A percentile compares a stretch with the other conserved stretches of the same genome.
These are phyloP conservation scores for Pyrus bretschneideri DNA, from an alignment of 306 rosid species.

Conservation along the genomic window DNA sequence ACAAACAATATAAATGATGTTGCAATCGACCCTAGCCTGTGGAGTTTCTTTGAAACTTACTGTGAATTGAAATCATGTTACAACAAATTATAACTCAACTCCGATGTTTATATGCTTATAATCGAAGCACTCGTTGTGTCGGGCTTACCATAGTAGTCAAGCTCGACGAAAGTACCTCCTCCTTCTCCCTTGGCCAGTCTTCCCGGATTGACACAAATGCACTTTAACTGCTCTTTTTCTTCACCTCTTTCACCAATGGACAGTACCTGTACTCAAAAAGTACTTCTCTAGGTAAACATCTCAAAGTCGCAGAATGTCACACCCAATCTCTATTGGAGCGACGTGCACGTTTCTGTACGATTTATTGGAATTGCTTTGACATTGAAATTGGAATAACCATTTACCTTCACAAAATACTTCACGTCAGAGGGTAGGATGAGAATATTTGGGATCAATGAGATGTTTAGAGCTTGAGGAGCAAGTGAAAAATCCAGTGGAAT, in stretches of 20 bases:
- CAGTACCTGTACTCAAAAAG: constrained; percentile 45
- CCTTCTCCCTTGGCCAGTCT: constrained; percentile 93
- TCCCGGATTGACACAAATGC: constrained; percentile 86
- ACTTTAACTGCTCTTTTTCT: constrained; percentile 35
- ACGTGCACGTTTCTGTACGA: not conserved
- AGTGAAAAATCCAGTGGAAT: constrained; percentile 84
- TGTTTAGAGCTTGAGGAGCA: constrained; percentile 74
- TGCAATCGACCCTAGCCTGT: not conserved
- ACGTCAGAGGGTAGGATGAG: constrained; percentile 89
- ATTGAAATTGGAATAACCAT: not conserved
- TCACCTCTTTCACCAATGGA: constrained; percentile 40
- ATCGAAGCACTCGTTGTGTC: constrained; percentile 48
- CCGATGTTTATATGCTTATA: constrained; percentile 48
- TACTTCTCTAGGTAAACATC: not conserved
- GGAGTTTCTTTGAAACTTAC: not conserved
- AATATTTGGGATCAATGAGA: constrained; percentile 62
- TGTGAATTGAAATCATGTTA: not conserved
- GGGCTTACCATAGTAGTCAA: constrained; percentile 51
- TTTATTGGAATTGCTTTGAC: not conserved
- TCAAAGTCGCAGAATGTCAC: not conserved
- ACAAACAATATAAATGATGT: not conserved
- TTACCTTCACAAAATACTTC: constrained; percentile 80
- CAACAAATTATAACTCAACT: too few species aligned
- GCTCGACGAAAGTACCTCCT: constrained; percentile 89
- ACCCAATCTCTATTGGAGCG: not conserved